These are phyloP conservation scores for Firmiana major DNA, from an alignment of 345 rosid species.

Conservation along the genomic window DNA sequence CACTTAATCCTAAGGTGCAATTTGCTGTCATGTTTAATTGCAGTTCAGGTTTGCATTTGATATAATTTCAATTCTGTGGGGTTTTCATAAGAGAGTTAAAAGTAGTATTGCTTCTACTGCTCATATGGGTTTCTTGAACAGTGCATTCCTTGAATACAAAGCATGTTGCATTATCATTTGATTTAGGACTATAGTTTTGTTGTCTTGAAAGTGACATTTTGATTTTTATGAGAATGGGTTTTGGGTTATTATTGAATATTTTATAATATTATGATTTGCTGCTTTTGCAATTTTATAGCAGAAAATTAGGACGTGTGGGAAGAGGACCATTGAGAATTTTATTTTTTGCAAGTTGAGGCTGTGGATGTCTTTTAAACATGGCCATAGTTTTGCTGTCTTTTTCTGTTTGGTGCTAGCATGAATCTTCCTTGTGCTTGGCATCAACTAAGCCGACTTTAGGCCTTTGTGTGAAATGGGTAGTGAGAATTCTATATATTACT, in stretches of 20 bases:
- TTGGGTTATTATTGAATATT: conserved; percentile 17
- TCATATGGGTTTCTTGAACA: conserved; percentile 7
- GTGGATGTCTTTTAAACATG: conserved; percentile 45
- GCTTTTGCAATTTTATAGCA: conserved; percentile 13
- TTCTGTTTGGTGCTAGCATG: conserved; percentile 37
- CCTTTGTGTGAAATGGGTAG: conserved; percentile 18
- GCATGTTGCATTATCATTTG: conserved; percentile 35
- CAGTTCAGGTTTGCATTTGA: neutral
- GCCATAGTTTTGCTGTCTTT: conserved; percentile 42
- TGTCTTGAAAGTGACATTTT: conserved; percentile 39
- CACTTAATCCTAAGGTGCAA: conserved; percentile 4
- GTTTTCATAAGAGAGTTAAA: conserved; percentile 16
- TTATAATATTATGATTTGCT: conserved; percentile 23
- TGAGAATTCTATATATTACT: conserved; percentile 29
- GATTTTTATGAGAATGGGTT: conserved; percentile 16
- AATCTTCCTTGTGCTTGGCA: conserved; percentile 45
- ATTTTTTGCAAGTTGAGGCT: conserved; percentile 53
- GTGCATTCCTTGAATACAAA: conserved; percentile 22
- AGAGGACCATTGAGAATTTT: conserved; percentile 27
- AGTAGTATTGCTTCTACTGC: conserved; percentile 11
- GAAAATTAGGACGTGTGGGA: conserved; percentile 19
- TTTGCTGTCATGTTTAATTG: neutral
- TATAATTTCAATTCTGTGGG: conserved; percentile 14
- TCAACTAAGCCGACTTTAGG: conserved; percentile 24
- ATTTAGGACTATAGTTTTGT: conserved; percentile 15